These are phyloP conservation scores for Pseudozyma pruni DNA, from an alignment of 1,284 basidiomycete species.

Conservation along the genomic window DNA sequence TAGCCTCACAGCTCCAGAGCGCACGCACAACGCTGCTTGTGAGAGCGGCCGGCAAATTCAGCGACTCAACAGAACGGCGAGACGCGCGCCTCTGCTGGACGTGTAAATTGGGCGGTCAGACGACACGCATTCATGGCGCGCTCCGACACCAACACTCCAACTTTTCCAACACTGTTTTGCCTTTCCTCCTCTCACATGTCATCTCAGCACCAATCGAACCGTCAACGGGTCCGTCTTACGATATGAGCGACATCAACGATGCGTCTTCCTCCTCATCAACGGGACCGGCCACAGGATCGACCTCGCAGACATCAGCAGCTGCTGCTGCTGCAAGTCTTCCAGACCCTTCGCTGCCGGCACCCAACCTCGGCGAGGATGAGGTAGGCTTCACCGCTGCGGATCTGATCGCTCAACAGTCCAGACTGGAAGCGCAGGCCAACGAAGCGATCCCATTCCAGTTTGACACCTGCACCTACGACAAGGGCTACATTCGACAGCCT, in stretches of 20 bases:
- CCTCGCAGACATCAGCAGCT: conserved; percentile 1
- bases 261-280: conserved; percentile 5
- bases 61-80: no score
- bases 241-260: conserved; percentile 21
- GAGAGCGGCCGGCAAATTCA: no score
- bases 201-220: no score
- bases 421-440: conserved; percentile 67
- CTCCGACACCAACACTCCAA: no score
- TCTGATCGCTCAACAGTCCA: conserved; percentile 65
- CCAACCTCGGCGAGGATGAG: conserved; percentile 46
- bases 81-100: no score
- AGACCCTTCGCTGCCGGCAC: conserved; percentile 56
- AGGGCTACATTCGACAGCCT: conserved; percentile 68
- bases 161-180: no score
- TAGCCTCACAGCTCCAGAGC: no score
- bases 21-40: no score
- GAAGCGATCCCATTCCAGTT: conserved; percentile 68
- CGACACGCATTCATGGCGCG: no score
- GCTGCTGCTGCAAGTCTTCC: conserved; percentile 46
- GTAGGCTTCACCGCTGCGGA: conserved; percentile 66
- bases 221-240: not conserved
- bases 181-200: no score
- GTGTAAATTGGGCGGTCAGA: no score
- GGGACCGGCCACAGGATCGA: conserved; percentile 1
- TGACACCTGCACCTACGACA: conserved; percentile 68